A percentile compares a stretch with the other conserved stretches of the same genome.
Evolutionary conservation across 768 basidiomycete genomes (phyloP).

Genomic region (Leccinum variicolor): DNA sequence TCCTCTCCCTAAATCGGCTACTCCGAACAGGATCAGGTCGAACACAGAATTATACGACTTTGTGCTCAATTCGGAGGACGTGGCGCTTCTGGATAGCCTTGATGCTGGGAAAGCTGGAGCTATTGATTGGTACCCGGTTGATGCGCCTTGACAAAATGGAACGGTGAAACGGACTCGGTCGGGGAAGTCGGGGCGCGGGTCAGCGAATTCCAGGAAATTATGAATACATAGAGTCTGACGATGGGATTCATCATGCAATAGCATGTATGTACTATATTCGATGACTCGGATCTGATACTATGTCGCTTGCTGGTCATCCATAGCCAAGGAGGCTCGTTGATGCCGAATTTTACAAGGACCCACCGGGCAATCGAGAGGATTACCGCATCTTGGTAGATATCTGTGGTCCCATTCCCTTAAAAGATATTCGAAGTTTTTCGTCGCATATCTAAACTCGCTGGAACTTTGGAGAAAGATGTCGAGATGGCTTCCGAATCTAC

Average conservation of each 20-base stretch:
- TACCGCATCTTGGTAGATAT: neutral
- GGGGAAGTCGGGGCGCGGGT: neutral
- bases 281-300: neutral
- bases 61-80: conserved; percentile 60
- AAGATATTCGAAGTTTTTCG: neutral
- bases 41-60: conserved; percentile 80
- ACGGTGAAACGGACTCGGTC: conserved; percentile 8
- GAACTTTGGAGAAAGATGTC: neutral
- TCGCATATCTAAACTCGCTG: neutral
- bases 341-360: neutral
- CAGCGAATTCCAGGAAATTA: neutral
- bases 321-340: neutral
- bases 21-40: conserved; percentile 62
- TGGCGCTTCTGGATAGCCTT: conserved; percentile 60
- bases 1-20: conserved; percentile 80
- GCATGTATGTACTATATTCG: neutral
- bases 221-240: neutral
- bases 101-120: conserved; percentile 74
- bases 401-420: neutral
- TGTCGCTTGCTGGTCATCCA: neutral
- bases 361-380: neutral
- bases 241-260: neutral
- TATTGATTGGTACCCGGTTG: conserved; percentile 82
- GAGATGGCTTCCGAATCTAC: neutral
- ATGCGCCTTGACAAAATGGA: conserved; percentile 31